phyloP scores from a whole-genome alignment of 257 asterid genomes.

The Vinca minor region DNA sequence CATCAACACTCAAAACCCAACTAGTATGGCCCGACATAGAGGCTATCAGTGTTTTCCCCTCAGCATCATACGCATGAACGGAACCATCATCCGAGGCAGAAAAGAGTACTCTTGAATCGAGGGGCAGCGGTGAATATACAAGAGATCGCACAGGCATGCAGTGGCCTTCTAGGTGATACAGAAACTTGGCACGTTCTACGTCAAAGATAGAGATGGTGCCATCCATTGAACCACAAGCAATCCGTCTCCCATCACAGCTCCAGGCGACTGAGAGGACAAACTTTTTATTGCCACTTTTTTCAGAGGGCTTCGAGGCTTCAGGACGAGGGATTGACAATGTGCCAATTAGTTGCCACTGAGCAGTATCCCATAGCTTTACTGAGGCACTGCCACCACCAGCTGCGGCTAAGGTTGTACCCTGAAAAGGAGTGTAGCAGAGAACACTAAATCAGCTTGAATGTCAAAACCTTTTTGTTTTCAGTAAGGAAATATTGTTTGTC shows the following conservation, averaged over 20 bases:
- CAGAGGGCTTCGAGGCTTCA: slow-evolving; percentile 63
- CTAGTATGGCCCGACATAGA: slow-evolving; percentile 85
- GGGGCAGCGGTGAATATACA: slow-evolving; percentile 72
- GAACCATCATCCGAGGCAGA: slow-evolving; percentile 89
- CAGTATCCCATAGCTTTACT: slow-evolving; percentile 87
- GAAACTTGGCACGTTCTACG: slow-evolving; percentile 63
- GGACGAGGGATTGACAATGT: slow-evolving; percentile 81
- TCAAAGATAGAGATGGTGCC: slow-evolving; percentile 91
- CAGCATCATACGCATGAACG: slow-evolving; percentile 80
- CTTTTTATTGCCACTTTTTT: slow-evolving; percentile 66
- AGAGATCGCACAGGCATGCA: slow-evolving; percentile 87
- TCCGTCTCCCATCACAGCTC: slow-evolving; percentile 76
- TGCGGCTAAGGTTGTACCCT: slow-evolving; percentile 91
- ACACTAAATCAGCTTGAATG: background rate
- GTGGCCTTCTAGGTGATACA: slow-evolving; percentile 92
- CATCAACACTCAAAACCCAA: slow-evolving; percentile 88
- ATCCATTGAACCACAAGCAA: slow-evolving; percentile 87
- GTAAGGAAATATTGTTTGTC: background rate
- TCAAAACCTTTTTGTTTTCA: background rate
- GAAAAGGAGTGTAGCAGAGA: slow-evolving; percentile 10
- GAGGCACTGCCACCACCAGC: slow-evolving; percentile 99
- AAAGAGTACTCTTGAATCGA: slow-evolving; percentile 74
- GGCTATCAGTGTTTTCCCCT: slow-evolving; percentile 57
- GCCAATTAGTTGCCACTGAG: slow-evolving; percentile 59
- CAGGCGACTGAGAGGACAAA: slow-evolving; percentile 93